A percentile compares a stretch with the other conserved stretches of the same genome.
These are phyloP conservation scores for Fonsecaea nubica DNA, from an alignment of 2,329 filamentous ascomycete species.

Conservation along the genomic window DNA sequence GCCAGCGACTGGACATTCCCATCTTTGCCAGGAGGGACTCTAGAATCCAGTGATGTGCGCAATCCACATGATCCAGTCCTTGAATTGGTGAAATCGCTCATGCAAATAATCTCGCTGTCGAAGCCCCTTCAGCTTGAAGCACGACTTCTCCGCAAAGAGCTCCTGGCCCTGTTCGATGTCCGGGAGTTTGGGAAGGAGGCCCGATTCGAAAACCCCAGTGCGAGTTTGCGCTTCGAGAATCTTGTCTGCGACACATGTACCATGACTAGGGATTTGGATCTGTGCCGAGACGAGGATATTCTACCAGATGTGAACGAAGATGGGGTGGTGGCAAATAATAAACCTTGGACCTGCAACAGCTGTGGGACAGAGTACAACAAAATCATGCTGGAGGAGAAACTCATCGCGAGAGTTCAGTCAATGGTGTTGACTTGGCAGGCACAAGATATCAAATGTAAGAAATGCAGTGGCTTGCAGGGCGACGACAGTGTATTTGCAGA, in stretches of 20 bases:
- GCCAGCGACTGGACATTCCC: conserved; percentile 88
- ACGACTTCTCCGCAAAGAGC: conserved; percentile 83
- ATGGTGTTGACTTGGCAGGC: conserved; percentile 80
- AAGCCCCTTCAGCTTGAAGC: conserved; percentile 72
- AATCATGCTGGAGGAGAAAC: conserved; percentile 80
- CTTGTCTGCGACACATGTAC: conserved; percentile 91
- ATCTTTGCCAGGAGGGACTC: conserved; percentile 56
- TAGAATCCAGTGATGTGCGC: conserved; percentile 41
- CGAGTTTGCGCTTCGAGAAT: conserved; percentile 73
- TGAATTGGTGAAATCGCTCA: conserved; percentile 89
- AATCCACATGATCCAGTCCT: conserved; percentile 73
- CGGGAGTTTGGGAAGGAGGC: conserved; percentile 90
- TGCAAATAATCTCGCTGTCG: conserved; percentile 90
- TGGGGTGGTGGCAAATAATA: conserved; percentile 44
- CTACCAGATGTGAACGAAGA: conserved; percentile 59
- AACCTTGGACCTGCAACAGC: conserved; percentile 75
- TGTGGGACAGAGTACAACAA: conserved; percentile 78
- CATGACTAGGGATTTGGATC: conserved; percentile 83
- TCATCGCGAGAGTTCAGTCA: conserved; percentile 78
- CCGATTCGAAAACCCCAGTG: conserved; percentile 84
- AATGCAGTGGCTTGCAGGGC: conserved; percentile 65
- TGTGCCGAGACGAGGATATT: conserved; percentile 87
- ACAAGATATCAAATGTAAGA: conserved; percentile 87
- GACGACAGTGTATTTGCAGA: conserved; percentile 86
- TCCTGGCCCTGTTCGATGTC: conserved; percentile 88